These are phyloP conservation scores for Botryotinia globosa DNA, from an alignment of 2,329 filamentous ascomycete species.

Conservation along the genomic window DNA sequence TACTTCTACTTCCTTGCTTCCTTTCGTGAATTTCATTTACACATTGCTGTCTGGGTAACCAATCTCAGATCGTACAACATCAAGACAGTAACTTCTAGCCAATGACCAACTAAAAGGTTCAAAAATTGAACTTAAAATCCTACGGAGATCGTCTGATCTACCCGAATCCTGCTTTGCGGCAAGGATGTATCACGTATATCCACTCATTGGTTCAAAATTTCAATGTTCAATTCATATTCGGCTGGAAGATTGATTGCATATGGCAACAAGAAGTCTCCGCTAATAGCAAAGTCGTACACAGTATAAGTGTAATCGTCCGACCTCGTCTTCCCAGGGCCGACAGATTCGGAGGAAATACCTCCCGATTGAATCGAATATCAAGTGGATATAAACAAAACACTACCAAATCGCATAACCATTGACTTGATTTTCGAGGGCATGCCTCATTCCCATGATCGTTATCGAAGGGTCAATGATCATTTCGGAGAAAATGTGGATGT, in stretches of 20 bases:
- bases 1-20: constrained; percentile 1
- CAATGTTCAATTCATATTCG: not conserved
- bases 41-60: not conserved
- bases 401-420: not conserved
- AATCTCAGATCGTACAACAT: constrained; percentile 14
- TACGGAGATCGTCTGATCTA: constrained; percentile 21
- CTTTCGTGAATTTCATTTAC: not conserved
- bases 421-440: not conserved
- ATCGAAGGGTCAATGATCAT: not conserved
- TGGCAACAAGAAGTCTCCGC: not conserved
- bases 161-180: constrained; percentile 2
- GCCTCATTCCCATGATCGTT: not conserved
- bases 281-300: not conserved
- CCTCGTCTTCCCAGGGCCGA: not conserved
- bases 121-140: not conserved
- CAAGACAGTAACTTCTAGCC: not conserved
- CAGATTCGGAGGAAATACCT: not conserved
- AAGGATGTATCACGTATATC: not conserved
- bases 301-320: not conserved
- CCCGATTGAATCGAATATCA: not conserved
- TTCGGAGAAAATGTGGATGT: not conserved
- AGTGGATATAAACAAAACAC: not conserved
- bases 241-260: not conserved
- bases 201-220: not conserved
- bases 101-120: constrained; percentile 1